Evolutionary conservation across 805 yeast genomes (phyloP).

Genomic region (Saccharomycopsis fermentans): DNA sequence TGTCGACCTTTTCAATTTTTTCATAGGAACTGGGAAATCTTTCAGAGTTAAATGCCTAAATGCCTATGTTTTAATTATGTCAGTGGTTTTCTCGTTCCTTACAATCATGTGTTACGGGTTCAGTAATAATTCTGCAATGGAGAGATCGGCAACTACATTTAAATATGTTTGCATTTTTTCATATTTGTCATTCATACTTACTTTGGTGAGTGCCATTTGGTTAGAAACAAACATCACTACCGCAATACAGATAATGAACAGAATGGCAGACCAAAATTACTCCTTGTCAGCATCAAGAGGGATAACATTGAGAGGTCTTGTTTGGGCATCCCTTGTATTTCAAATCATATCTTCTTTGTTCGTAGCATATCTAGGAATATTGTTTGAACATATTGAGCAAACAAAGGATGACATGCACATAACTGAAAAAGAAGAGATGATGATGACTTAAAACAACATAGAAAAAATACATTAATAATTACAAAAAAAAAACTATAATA

Average conservation of each 20-base stretch:
- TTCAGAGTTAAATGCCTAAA: slow-evolving; percentile 17
- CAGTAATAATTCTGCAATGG: slow-evolving; percentile 7
- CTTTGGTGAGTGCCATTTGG: slow-evolving; percentile 16
- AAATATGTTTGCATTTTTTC: slow-evolving; percentile 15
- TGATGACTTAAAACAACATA: not conserved
- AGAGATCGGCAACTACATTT: slow-evolving; percentile 6
- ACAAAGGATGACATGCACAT: slow-evolving; percentile 8
- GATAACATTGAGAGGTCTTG: slow-evolving; percentile 7
- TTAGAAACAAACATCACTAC: slow-evolving; percentile 17
- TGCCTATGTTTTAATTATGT: slow-evolving; percentile 14
- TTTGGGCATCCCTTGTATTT: slow-evolving; percentile 16
- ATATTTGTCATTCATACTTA: slow-evolving; percentile 10
- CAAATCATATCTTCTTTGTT: slow-evolving; percentile 11
- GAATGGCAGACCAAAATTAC: slow-evolving; percentile 16
- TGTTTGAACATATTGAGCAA: slow-evolving; percentile 13
- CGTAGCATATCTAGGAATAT: slow-evolving; percentile 10
- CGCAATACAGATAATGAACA: slow-evolving; percentile 13
- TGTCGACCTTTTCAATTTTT: slow-evolving; percentile 15
- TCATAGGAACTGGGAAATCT: slow-evolving; percentile 17
- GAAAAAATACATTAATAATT: not conserved
- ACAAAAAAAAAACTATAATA: not conserved
- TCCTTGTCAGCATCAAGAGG: slow-evolving; percentile 10
- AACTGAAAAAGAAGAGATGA: slow-evolving; percentile 2
- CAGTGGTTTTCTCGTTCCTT: slow-evolving; percentile 13
- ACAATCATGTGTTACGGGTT: slow-evolving; percentile 14